phyloP scores from a whole-genome alignment of 129 eudicot genomes.

The Tanacetum coccineum region DNA sequence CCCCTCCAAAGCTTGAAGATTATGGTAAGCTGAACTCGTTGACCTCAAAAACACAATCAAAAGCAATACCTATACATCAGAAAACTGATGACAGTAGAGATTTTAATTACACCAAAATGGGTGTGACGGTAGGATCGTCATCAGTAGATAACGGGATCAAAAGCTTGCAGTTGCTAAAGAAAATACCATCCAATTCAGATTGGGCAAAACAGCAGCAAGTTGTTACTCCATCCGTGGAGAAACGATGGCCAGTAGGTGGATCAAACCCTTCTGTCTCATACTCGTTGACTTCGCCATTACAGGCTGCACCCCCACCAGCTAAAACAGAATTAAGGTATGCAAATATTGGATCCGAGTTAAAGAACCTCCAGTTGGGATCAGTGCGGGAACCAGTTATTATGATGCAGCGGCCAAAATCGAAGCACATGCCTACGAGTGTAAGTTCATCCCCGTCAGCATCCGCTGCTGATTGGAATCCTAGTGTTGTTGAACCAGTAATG shows the following conservation, averaged over 20 bases:
- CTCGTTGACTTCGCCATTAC: constrained; percentile 15
- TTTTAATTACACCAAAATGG: constrained; percentile 53
- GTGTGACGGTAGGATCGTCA: constrained; percentile 29
- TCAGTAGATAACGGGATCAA: constrained; percentile 35
- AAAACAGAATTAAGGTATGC: constrained; percentile 49
- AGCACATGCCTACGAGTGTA: constrained; percentile 40
- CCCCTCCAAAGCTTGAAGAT: constrained; percentile 53
- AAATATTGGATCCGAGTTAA: constrained; percentile 45
- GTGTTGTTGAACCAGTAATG: constrained; percentile 38
- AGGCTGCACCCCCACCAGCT: constrained; percentile 17
- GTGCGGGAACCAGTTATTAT: constrained; percentile 66
- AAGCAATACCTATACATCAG: constrained; percentile 36
- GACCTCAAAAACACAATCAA: constrained; percentile 35
- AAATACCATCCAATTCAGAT: constrained; percentile 42
- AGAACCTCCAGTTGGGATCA: constrained; percentile 69
- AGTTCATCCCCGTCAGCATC: constrained; percentile 45
- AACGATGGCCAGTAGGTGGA: constrained; percentile 48
- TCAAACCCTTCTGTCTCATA: constrained; percentile 35
- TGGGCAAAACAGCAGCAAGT: constrained; percentile 17
- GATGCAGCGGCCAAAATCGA: constrained; percentile 81
- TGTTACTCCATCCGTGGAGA: constrained; percentile 24
- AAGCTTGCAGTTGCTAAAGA: constrained; percentile 41
- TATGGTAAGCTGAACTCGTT: constrained; percentile 38
- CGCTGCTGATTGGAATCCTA: constrained; percentile 51
- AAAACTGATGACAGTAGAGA: constrained; percentile 49